Conservation (phyloP, 306 rosid genomes). For the Cucumis melo region DNA sequence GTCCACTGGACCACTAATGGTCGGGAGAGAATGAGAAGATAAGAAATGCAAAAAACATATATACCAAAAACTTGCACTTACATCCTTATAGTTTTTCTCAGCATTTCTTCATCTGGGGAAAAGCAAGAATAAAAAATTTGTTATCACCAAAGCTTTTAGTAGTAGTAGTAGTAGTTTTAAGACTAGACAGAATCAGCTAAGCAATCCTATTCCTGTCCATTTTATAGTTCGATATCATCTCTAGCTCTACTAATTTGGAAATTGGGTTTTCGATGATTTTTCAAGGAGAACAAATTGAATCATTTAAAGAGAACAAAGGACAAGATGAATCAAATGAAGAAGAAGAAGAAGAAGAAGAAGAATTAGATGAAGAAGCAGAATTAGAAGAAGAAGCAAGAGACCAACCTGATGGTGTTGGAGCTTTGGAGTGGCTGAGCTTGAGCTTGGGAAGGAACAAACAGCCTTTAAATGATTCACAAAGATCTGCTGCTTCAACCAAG, state of each 20-base stretch:
- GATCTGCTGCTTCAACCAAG: constrained; percentile 34
- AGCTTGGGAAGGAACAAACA: constrained; percentile 44
- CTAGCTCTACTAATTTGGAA: constrained; percentile 10
- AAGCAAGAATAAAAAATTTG: neutral
- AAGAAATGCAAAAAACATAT: constrained; percentile 7
- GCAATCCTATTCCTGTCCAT: neutral
- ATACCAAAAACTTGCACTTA: constrained; percentile 17
- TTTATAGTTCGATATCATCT: neutral
- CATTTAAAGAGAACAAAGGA: constrained; percentile 7
- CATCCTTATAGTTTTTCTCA: neutral
- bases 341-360: constrained; percentile 17
- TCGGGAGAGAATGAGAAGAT: constrained; percentile 30
- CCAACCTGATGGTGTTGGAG: constrained; percentile 21
- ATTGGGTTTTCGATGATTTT: constrained; percentile 5
- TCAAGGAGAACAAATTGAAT: constrained; percentile 12
- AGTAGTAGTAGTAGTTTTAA: neutral
- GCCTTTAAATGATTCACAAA: constrained; percentile 27
- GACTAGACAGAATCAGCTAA: neutral
- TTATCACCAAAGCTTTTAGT: neutral
- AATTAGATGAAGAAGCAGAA: neutral
- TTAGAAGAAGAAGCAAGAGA: constrained; percentile 10
- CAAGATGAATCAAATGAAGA: constrained; percentile 23
- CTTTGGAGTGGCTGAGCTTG: constrained; percentile 63
- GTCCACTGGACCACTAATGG: constrained; percentile 58
- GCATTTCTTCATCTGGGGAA: neutral